phyloP scores from a whole-genome alignment of 164 flowering plant species.

The Chloranthus sessilifolius region DNA sequence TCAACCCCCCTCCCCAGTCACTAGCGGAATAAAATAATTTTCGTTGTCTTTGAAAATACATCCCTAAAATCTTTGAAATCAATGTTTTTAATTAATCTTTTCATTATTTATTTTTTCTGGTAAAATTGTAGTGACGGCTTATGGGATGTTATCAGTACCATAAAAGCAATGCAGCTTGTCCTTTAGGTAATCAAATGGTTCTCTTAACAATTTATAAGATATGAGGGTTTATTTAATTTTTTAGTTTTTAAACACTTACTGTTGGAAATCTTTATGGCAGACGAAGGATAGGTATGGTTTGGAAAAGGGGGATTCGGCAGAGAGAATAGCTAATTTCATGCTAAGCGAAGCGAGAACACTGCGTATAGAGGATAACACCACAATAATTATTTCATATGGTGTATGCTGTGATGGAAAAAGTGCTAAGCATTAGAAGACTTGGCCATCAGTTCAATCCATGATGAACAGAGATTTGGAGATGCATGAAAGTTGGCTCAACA shows the following conservation, averaged over 20 bases:
- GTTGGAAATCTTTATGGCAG: slow-evolving; percentile 26
- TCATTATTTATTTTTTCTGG: not conserved
- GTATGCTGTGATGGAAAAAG: no score
- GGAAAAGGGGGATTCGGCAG: slow-evolving; percentile 46
- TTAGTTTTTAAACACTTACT: not conserved
- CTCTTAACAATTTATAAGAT: not conserved
- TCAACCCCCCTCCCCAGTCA: no score
- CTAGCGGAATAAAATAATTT: no score
- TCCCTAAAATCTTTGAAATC: no score
- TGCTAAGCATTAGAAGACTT: no score
- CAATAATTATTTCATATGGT: no score
- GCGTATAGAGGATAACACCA: slow-evolving; percentile 93
- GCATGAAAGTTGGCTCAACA: no score
- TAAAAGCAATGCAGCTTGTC: slow-evolving; percentile 73
- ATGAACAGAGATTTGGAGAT: no score
- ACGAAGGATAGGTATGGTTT: slow-evolving; percentile 36
- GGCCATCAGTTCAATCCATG: no score
- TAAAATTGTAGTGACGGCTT: slow-evolving; percentile 79
- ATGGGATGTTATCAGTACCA: slow-evolving; percentile 85
- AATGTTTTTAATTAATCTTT: no score
- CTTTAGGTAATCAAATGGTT: slow-evolving; percentile 47
- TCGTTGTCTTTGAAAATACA: no score
- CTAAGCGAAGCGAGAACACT: slow-evolving; percentile 75
- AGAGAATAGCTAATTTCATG: slow-evolving; percentile 65
- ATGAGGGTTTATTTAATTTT: not conserved